A percentile compares a stretch with the other conserved stretches of the same genome.
Conservation (phyloP, 768 basidiomycete species). For the Kwoniella sp. region DNA sequence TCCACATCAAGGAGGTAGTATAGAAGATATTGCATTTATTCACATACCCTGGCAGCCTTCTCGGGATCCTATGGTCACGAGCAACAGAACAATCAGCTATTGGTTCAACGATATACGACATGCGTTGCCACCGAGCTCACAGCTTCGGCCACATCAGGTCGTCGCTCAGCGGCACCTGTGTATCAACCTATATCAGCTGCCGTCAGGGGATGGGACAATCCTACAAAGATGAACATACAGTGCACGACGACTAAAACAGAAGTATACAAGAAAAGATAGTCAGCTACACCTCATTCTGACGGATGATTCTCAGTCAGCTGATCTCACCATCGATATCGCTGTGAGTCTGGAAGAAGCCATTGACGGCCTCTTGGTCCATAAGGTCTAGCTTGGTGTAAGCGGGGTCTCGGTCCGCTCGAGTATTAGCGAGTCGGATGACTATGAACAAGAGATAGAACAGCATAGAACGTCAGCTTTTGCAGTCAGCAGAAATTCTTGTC, state of each 20-base stretch:
- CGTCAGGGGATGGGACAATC: background rate
- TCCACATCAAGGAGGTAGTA: too few species aligned
- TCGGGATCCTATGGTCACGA: constrained; percentile 64
- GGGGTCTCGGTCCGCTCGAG: constrained; percentile 63
- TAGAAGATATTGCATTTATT: background rate
- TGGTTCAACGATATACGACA: too few species aligned
- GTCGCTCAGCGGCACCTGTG: constrained; percentile 74
- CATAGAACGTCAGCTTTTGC: background rate
- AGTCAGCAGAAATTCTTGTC: too few species aligned
- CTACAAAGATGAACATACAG: constrained; percentile 58
- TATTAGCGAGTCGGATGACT: constrained; percentile 72
- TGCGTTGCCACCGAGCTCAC: too few species aligned
- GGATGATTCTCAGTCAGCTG: too few species aligned
- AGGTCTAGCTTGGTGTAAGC: constrained; percentile 66
- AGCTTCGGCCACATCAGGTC: constrained; percentile 90
- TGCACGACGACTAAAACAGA: constrained; percentile 71
- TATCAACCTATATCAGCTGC: constrained; percentile 19
- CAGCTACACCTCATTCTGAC: too few species aligned
- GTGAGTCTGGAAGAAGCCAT: constrained; percentile 62
- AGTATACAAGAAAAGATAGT: too few species aligned
- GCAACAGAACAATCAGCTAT: background rate
- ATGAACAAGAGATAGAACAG: constrained; percentile 15
- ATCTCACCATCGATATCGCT: constrained; percentile 69
- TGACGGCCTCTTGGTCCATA: constrained; percentile 63
- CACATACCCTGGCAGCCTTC: constrained; percentile 64